Base-by-base conservation (phyloP, 768 basidiomycete genomes). In the Boletales sp. region DNA sequence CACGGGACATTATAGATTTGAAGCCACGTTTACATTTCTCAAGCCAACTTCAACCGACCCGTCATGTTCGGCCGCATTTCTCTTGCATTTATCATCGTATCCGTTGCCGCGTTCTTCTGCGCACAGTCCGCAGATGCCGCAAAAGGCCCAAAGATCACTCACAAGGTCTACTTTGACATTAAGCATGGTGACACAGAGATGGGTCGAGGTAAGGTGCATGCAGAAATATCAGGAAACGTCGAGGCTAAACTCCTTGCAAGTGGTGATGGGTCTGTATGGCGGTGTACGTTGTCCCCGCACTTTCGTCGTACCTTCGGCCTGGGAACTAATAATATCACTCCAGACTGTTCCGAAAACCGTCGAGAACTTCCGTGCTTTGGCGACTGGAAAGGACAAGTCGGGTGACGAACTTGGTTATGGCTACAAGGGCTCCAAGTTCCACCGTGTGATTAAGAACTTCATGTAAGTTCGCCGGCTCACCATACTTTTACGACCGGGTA, bases 391-490 rank as follows among this genome's bases (percentile, higher is more conserved):
- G 60, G 82, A 79, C 59, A 90, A 87, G 73, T 77, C 77, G 2
- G 66, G 72, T 31, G 63, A 77, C 47, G 81, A 82, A 15, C 80
- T 88, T 42, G 92, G 86, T 15, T 95, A 78, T 64, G 94, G 94
- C 10, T 99, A 93, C 80, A 87, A 95, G 71, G 94, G 91, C 39
- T 94, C 92, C 53, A 86, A 85, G 59, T 99, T 99, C 83, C 95
- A 99, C 73, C 87, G 94, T 65, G 82, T 97, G 54, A 95, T 96
- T 68, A 90, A 91, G 71, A 75, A 88, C 61, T 95, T 95, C 72
- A 95, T 95, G 93, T 85, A 48, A 60, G 80, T 61, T 31, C 13
- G 33, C 37, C 36, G 33, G 21, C 44, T 7, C 21, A 5, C 41
- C 44, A 6, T 8, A 7, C 33, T 11, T 35, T 21, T 14, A 5